A percentile compares a stretch with the other conserved stretches of the same genome.
Conservation (phyloP, 306 rosid genomes). For the Vicia villosa region DNA sequence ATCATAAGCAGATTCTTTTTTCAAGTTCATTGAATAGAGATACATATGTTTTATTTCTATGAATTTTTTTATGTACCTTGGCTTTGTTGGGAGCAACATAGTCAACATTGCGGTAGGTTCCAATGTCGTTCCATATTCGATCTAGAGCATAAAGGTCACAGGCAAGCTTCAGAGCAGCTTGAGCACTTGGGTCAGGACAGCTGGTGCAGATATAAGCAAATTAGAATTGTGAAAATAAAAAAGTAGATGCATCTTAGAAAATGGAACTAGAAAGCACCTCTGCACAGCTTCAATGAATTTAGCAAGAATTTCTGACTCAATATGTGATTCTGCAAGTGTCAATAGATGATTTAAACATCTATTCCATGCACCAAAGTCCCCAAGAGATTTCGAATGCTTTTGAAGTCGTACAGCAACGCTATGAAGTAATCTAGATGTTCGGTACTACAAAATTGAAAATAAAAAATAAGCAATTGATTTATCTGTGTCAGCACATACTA, state of each 20-base stretch:
- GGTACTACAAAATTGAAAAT: constrained; percentile 62
- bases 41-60: constrained; percentile 1
- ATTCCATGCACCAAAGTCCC: constrained; percentile 94
- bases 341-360: constrained; percentile 95
- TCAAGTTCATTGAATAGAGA: too few species aligned
- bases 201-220: constrained; percentile 47
- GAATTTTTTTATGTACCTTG: constrained; percentile 57
- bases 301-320: constrained; percentile 88
- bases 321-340: constrained; percentile 94
- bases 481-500: background rate
- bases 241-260: constrained; percentile 5
- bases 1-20: too few species aligned
- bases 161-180: constrained; percentile 79
- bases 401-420: constrained; percentile 81
- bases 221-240: constrained; percentile 29
- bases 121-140: constrained; percentile 94
- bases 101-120: constrained; percentile 96
- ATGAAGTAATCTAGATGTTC: constrained; percentile 93
- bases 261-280: constrained; percentile 57
- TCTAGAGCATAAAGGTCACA: constrained; percentile 97
- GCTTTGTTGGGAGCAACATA: constrained; percentile 98
- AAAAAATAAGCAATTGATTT: constrained; percentile 18
- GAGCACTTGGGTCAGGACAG: constrained; percentile 75
- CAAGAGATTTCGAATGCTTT: constrained; percentile 87
- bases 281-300: constrained; percentile 83